Evolutionary conservation across 805 yeast genomes (phyloP).

Genomic region (Metschnikowia kunwiensis): DNA sequence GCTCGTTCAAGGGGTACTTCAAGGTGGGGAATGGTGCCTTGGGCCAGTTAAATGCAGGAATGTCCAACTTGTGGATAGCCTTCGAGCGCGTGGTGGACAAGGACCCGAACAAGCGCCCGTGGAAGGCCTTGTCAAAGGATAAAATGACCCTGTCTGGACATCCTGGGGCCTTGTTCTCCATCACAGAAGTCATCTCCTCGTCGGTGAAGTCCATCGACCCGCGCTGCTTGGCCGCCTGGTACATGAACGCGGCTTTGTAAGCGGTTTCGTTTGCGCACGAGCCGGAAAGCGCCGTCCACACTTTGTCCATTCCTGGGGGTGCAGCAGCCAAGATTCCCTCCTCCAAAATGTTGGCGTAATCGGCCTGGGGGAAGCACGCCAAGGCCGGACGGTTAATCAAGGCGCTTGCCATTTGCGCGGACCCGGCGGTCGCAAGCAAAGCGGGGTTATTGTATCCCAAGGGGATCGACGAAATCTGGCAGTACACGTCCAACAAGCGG

Average conservation of each 20-base stretch:
- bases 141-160: constrained; percentile 51
- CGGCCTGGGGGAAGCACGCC: constrained; percentile 61
- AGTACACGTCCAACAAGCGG: constrained; percentile 38
- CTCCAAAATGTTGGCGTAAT: constrained; percentile 46
- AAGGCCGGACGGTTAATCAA: constrained; percentile 43
- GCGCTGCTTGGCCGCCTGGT: constrained; percentile 54
- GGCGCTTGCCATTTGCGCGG: constrained; percentile 41
- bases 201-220: constrained; percentile 43
- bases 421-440: constrained; percentile 34
- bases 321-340: constrained; percentile 59
- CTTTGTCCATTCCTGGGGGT: constrained; percentile 56
- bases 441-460: constrained; percentile 45
- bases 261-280: constrained; percentile 72
- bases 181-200: constrained; percentile 46
- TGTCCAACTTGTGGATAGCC: constrained; percentile 55
- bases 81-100: constrained; percentile 55
- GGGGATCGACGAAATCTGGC: constrained; percentile 44
- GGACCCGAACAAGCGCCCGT: constrained; percentile 56
- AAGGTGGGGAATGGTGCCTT: constrained; percentile 45
- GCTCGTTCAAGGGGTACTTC: constrained; percentile 40
- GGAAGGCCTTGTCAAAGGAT: constrained; percentile 55
- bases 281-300: constrained; percentile 67
- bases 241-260: constrained; percentile 68
- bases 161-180: constrained; percentile 53
- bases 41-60: constrained; percentile 62